Base-by-base conservation (phyloP, 768 basidiomycete genomes). In the Boletus subparvulus region DNA sequence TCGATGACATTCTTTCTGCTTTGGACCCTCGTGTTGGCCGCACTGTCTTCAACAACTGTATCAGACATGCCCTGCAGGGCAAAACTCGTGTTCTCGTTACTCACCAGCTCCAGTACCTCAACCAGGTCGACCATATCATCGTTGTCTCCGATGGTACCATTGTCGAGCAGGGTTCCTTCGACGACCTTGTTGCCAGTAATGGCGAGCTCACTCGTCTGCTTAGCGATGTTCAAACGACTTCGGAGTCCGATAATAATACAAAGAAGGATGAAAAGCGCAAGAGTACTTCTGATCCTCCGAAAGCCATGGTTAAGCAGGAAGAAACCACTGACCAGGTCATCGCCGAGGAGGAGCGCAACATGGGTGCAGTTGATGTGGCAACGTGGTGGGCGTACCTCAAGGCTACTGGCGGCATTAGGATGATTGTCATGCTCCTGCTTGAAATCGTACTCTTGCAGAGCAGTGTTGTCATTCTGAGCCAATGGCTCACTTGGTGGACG, bases 1-100 rank as follows among this genome's bases (percentile, higher is more conserved):
- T 80, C 43, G 79, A 80, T 59, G 78, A 81, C 50, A 68, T 80
- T 40, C 74, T 80, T 32, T 74, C 77, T 33, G 77, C 79, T 14
- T 65, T 81, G 42, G 80, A 81, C 56, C 75, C 78, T 12, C 74
- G 78, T 33, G 77, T 78, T 32, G 73, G 78, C 46, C 70, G 77
- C 39, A 66, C 50, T 32, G 64, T 70, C 47, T 69, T 69, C 55
- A 60, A 66, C 47, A 54, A 66, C 32, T 69, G 69, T 39, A 65
- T 69, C 57, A 65, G 36, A 49, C 55, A 60, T 47, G 60, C 48
- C 11, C 36, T 69, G 45, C 56, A 56, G 3, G 68, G 59, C 1
- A 69, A 66, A 51, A 69, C 69, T 4, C 69, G 68, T 2, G 40
- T 69, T 43, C 64, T 70, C 30, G 67, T 70, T 17, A 70, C 68